A percentile compares a stretch with the other conserved stretches of the same genome.
These are phyloP conservation scores for Diaporthe longicolla DNA, from an alignment of 2,329 filamentous ascomycete species.

Conservation along the genomic window DNA sequence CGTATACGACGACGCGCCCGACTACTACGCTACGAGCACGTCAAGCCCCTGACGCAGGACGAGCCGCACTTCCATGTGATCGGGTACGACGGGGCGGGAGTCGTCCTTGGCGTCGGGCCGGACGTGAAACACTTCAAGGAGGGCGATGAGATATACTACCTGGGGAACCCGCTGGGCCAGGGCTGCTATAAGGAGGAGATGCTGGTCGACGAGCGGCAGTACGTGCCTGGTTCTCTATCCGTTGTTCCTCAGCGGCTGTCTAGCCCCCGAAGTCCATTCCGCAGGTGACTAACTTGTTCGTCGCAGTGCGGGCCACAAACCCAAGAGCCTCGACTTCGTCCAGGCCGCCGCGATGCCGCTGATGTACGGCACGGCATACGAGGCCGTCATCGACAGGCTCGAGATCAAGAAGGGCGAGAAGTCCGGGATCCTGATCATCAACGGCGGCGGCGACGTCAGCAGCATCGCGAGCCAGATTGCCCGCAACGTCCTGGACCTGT, in stretches of 20 bases:
- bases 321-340: conserved; percentile 54
- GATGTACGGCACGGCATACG: conserved; percentile 59
- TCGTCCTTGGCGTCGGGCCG: conserved; percentile 53
- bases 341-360: conserved; percentile 60
- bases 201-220: conserved; percentile 56
- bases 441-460: conserved; percentile 61
- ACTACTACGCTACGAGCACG: conserved; percentile 55
- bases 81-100: conserved; percentile 60
- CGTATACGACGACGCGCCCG: conserved; percentile 54
- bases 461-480: conserved; percentile 50
- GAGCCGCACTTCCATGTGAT: conserved; percentile 53
- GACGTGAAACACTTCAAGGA: conserved; percentile 53
- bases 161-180: conserved; percentile 55
- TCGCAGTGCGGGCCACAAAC: conserved; percentile 53
- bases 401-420: conserved; percentile 48
- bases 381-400: conserved; percentile 58
- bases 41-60: conserved; percentile 43
- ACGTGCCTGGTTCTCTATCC: background rate
- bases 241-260: background rate
- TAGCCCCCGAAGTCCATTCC: background rate
- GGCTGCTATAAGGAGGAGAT: conserved; percentile 59
- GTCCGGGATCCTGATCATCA: conserved; percentile 60
- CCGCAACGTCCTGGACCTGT: no score
- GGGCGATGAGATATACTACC: conserved; percentile 61
- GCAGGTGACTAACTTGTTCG: background rate